Conservation (phyloP, 176 grass and related monocot genomes). For the Calamus simplicifolius region DNA sequence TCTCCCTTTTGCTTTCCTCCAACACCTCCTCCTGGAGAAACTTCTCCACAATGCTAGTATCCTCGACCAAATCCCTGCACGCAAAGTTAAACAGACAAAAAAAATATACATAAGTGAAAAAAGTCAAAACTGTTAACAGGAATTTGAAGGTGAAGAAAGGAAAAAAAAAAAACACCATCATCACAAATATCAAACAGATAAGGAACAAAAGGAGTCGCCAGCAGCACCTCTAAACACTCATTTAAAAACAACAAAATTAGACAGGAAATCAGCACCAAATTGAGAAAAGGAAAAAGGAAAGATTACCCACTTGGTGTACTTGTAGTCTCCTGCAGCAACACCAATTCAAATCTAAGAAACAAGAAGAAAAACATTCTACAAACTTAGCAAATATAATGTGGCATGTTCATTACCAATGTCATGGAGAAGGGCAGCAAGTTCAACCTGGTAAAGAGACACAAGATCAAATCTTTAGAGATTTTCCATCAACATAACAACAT, state of each 20-base stretch:
- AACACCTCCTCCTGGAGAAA: slow-evolving; percentile 63
- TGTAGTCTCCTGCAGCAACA: slow-evolving; percentile 72
- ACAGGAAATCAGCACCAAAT: too few species aligned
- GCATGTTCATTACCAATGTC: slow-evolving; percentile 48
- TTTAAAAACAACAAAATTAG: too few species aligned
- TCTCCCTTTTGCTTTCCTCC: slow-evolving; percentile 41
- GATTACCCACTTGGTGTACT: slow-evolving; percentile 69
- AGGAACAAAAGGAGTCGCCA: too few species aligned
- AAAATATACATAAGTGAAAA: not conserved
- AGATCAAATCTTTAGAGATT: not conserved
- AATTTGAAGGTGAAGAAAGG: slow-evolving; percentile 3
- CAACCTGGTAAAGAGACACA: slow-evolving; percentile 45
- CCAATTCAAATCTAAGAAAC: too few species aligned
- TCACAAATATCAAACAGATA: not conserved
- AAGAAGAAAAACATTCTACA: not conserved
- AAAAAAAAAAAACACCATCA: not conserved
- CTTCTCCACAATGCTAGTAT: slow-evolving; percentile 40
- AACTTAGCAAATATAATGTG: not conserved
- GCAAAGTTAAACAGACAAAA: slow-evolving; percentile 1
- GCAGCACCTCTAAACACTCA: too few species aligned
- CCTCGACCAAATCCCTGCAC: slow-evolving; percentile 57
- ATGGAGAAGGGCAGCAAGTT: slow-evolving; percentile 81
- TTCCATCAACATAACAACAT: not conserved
- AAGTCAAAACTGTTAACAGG: not conserved
- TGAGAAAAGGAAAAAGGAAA: not conserved